Evolutionary conservation across 2,329 filamentous ascomycete genomes (phyloP).

Genomic region (Corynespora cassiicola): DNA sequence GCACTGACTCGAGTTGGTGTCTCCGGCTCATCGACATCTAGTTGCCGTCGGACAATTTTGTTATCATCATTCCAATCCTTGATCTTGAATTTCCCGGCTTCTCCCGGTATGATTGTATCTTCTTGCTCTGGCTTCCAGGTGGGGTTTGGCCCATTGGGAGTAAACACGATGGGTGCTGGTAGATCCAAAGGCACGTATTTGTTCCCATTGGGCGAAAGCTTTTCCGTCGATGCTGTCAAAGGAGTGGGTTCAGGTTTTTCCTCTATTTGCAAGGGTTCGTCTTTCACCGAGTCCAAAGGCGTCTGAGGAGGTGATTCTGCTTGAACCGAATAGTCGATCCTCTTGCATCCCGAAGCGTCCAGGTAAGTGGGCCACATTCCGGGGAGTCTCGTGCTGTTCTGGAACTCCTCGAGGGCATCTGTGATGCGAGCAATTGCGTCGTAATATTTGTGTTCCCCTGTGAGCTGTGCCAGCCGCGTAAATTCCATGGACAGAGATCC

Average conservation of each 20-base stretch:
- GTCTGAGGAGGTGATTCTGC: constrained; percentile 30
- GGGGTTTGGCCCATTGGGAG: constrained; percentile 21
- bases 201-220: constrained; percentile 34
- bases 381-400: constrained; percentile 52
- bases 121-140: constrained; percentile 16
- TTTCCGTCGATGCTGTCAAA: constrained; percentile 15
- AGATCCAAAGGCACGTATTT: constrained; percentile 40
- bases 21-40: constrained; percentile 25
- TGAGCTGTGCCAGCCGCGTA: constrained; percentile 54
- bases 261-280: constrained; percentile 6
- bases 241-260: constrained; percentile 10
- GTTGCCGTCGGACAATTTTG: constrained; percentile 26
- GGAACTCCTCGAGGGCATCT: constrained; percentile 50
- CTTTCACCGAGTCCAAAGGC: constrained; percentile 17
- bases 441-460: constrained; percentile 55
- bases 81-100: constrained; percentile 15
- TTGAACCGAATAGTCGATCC: constrained; percentile 22
- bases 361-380: constrained; percentile 58
- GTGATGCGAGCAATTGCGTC: constrained; percentile 56
- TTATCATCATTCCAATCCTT: constrained; percentile 30
- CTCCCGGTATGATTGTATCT: constrained; percentile 13
- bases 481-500: constrained; percentile 58
- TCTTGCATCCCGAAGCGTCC: constrained; percentile 49
- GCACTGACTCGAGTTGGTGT: constrained; percentile 10
- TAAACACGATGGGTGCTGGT: constrained; percentile 35